Evolutionary conservation across 345 rosid species (phyloP), one percentile per base, ranked within the genome.

Genomic region (Dovyalis caffra): DNA sequence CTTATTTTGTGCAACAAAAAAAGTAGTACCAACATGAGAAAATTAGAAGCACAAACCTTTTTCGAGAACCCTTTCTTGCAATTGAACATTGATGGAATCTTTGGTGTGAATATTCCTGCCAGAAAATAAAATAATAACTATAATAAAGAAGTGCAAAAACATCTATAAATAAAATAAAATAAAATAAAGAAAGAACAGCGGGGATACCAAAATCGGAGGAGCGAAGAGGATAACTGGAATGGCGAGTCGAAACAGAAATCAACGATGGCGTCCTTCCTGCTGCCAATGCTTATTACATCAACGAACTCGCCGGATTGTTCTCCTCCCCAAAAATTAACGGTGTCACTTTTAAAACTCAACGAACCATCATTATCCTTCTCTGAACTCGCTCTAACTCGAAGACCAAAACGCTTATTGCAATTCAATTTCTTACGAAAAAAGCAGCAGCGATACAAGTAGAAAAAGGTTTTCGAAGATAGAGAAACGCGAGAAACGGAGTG

Each of bases 241-340:
- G 90, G 90, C 45, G 96, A 90, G 38, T 86, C 92, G 74, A 84
- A 84, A 76, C 97, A 92, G 62, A 87, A 93, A 80, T 90, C 95
- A 29, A 91, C 81, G 40, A 90, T 80, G 6, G 99, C 86, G 33
- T 92, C 99, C 81, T 79, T 90, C 43, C 93, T 84, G 63, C 99
- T 88, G 29, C 99, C 99, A 62, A 91, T 87, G 73, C 87, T 90
- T 82, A 90, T 81, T 69, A 91, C 94, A 37, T 92, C 92, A 25
- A 91, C 83, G 33, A 74, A 77, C 64, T 78, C 81, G 58, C 81
- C 34, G 43, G 32, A 56, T 56, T n/a, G 12, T 56, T n/a, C 60
- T 58, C 73, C 70, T 73, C 38, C 61, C 56, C 68, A 29, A 47
- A 53, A 68, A 64, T 56, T 56, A 31, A 35, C 70, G 71, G 20